phyloP scores from a whole-genome alignment of 1,284 basidiomycete genomes.

The Sporisorium graminicola region DNA sequence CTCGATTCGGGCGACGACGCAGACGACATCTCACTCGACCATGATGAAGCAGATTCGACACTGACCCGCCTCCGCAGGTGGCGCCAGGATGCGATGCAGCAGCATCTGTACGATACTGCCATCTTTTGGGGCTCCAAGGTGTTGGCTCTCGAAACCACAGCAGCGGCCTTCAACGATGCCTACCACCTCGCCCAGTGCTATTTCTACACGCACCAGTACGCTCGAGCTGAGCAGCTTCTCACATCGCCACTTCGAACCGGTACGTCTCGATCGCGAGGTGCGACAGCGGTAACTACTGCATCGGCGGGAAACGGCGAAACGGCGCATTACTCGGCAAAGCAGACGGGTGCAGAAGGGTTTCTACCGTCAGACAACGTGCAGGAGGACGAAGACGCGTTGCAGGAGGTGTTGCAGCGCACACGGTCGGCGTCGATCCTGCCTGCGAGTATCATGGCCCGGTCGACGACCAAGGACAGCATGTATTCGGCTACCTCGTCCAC shows the following conservation, averaged over 20 bases:
- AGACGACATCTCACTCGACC: slow-evolving; percentile 16
- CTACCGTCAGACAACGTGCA: slow-evolving; percentile 32
- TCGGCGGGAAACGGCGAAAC: slow-evolving; percentile 3
- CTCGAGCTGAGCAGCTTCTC: slow-evolving; percentile 90
- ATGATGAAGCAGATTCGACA: slow-evolving; percentile 14
- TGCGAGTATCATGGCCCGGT: slow-evolving; percentile 47
- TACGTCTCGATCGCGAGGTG: slow-evolving; percentile 12
- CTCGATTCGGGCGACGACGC: slow-evolving; percentile 11
- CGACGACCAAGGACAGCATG: slow-evolving; percentile 39
- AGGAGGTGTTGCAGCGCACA: slow-evolving; percentile 50
- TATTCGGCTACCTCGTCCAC: slow-evolving; percentile 38
- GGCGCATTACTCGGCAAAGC: slow-evolving; percentile 16
- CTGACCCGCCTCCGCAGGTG: slow-evolving; percentile 85
- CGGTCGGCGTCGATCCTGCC: slow-evolving; percentile 51
- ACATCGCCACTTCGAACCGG: slow-evolving; percentile 78
- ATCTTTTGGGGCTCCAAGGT: slow-evolving; percentile 99
- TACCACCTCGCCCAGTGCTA: slow-evolving; percentile 99
- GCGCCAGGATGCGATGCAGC: slow-evolving; percentile 97
- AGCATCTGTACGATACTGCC: slow-evolving; percentile 96
- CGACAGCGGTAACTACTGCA: background rate
- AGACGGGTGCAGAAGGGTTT: slow-evolving; percentile 39
- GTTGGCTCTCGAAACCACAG: slow-evolving; percentile 80
- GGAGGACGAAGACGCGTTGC: slow-evolving; percentile 53
- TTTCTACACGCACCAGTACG: slow-evolving; percentile 94
- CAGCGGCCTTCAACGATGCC: slow-evolving; percentile 76